phyloP scores from a whole-genome alignment of 2,329 filamentous ascomycete species.

The Teratosphaeriaceae sp. region DNA sequence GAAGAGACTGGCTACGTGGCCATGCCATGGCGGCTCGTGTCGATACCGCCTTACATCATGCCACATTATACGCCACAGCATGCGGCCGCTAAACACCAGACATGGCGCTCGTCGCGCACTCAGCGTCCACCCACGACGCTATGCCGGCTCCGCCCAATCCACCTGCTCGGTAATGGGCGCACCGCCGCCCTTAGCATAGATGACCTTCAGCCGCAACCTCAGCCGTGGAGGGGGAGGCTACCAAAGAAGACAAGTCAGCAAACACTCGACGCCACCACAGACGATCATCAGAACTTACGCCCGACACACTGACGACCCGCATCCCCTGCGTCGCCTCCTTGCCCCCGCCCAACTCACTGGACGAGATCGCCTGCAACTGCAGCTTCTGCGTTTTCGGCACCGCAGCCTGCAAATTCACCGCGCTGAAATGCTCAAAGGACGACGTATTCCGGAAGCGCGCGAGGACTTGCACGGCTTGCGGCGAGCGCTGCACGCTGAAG shows the following conservation, averaged over 20 bases:
- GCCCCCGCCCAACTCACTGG: slow-evolving; percentile 65
- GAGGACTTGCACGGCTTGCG: slow-evolving; percentile 71
- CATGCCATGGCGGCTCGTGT: too few species aligned
- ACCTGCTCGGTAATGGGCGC: slow-evolving; percentile 82
- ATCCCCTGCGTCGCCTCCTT: slow-evolving; percentile 85
- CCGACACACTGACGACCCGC: slow-evolving; percentile 77
- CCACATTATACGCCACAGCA: too few species aligned
- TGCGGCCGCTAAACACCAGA: too few species aligned
- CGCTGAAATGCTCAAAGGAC: slow-evolving; percentile 57
- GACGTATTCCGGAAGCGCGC: slow-evolving; percentile 71
- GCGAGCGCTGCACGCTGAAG: slow-evolving; percentile 76
- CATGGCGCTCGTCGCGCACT: too few species aligned
- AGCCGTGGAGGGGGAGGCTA: slow-evolving; percentile 65
- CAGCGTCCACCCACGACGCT: too few species aligned
- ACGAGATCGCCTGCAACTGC: slow-evolving; percentile 85
- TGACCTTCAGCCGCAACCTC: slow-evolving; percentile 77
- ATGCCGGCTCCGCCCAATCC: slow-evolving; percentile 80
- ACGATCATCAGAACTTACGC: too few species aligned
- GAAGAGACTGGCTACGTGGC: too few species aligned
- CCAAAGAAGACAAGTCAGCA: slow-evolving; percentile 11
- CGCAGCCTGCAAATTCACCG: slow-evolving; percentile 82
- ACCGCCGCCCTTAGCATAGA: slow-evolving; percentile 64
- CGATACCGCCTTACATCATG: too few species aligned
- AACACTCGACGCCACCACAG: too few species aligned
- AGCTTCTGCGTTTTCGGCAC: slow-evolving; percentile 95